Conservation (phyloP, 768 basidiomycete species). For the Kwoniella dejecticola region DNA sequence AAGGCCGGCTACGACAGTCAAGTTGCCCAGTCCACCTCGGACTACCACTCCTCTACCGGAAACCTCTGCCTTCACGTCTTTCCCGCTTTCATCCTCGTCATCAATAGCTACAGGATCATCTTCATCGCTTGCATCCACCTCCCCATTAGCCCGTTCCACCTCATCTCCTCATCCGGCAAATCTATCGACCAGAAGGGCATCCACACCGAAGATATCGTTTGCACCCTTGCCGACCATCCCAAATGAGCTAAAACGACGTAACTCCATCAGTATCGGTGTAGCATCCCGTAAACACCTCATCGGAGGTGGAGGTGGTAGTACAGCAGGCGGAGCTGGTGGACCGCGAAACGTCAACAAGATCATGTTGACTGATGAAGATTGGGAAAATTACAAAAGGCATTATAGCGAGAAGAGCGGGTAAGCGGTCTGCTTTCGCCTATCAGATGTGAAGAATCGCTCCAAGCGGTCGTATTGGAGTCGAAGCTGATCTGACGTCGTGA, state of each 20-base stretch:
- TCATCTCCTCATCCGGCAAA: constrained; percentile 4
- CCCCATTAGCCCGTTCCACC: too few relatives aligned
- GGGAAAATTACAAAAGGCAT: constrained; percentile 47
- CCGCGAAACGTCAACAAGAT: constrained; percentile 10
- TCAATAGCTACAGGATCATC: constrained; percentile 1
- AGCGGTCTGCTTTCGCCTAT: constrained; percentile 1
- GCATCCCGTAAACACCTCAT: constrained; percentile 46
- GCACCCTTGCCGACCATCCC: constrained; percentile 48
- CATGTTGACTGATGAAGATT: constrained; percentile 48
- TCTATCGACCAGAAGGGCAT: constrained; percentile 1
- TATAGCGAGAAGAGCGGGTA: constrained; percentile 29
- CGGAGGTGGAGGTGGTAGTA: constrained; percentile 23
- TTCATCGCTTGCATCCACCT: constrained; percentile 24
- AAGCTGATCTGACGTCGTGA: background rate
- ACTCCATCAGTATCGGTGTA: constrained; percentile 50
- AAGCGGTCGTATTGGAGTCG: too few relatives aligned
- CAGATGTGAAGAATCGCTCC: too few relatives aligned
- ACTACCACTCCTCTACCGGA: constrained; percentile 13
- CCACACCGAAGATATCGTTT: constrained; percentile 36
- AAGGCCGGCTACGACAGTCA: constrained; percentile 45
- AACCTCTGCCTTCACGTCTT: constrained; percentile 40
- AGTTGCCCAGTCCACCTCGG: constrained; percentile 56
- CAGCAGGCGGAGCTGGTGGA: background rate
- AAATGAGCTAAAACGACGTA: constrained; percentile 42
- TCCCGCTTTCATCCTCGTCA: constrained; percentile 38